Conservation (phyloP, 352 stramenopile species). For the Phytophthora cactorum region DNA sequence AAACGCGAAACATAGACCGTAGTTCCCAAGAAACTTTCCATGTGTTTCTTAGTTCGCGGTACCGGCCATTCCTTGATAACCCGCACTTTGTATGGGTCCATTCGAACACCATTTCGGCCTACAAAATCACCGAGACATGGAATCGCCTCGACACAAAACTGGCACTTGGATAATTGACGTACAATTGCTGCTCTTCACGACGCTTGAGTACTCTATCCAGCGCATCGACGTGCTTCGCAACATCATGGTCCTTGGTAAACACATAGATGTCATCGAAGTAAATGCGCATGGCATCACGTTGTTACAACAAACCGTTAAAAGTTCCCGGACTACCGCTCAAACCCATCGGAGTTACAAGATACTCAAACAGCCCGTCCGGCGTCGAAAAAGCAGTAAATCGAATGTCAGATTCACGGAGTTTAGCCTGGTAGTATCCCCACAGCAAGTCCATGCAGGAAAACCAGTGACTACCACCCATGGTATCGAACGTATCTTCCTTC, state of each 20-base stretch:
- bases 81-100: slow-evolving; percentile 10
- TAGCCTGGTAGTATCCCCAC: slow-evolving; percentile 9
- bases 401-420: slow-evolving; percentile 4
- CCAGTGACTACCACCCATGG: not conserved
- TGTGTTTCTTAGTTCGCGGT: slow-evolving; percentile 1
- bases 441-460: slow-evolving; percentile 10
- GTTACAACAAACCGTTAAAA: slow-evolving; percentile 3
- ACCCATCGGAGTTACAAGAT: slow-evolving; percentile 8
- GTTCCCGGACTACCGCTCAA: not conserved
- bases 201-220: not conserved
- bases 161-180: slow-evolving; percentile 10
- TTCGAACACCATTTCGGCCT: not conserved
- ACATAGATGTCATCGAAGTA: slow-evolving; percentile 15
- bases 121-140: slow-evolving; percentile 15
- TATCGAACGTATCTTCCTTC: slow-evolving; percentile 1
- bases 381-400: slow-evolving; percentile 12
- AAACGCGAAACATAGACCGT: slow-evolving; percentile 1
- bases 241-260: not conserved
- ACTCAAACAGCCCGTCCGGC: slow-evolving; percentile 3
- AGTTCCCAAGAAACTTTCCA: slow-evolving; percentile 3
- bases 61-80: slow-evolving; percentile 7
- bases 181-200: not conserved
- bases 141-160: slow-evolving; percentile 3
- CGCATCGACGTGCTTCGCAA: not conserved
- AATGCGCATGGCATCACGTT: slow-evolving; percentile 3